Evolutionary conservation across 345 rosid genomes (phyloP).

Genomic region (Salix suchowensis): DNA sequence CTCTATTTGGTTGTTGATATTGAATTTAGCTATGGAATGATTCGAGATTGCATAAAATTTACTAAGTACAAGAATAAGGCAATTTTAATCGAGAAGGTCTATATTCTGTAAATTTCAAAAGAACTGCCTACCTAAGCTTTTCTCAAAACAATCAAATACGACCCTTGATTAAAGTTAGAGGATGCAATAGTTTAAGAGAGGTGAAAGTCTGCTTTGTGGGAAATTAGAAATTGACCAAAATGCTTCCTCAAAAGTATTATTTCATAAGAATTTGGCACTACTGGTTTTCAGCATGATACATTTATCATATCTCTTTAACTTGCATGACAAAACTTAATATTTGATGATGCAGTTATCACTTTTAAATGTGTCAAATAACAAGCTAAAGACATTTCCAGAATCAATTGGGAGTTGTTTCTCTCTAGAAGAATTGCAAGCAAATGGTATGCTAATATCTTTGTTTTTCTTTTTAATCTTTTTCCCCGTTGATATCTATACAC

Average conservation of each 20-base stretch:
- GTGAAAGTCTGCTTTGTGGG: background rate
- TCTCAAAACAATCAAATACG: background rate
- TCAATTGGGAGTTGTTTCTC: conserved; percentile 93
- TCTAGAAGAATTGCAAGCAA: conserved; percentile 86
- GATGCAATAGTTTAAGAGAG: background rate
- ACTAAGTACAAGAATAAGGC: background rate
- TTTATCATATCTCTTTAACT: conserved; percentile 6
- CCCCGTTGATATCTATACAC: background rate
- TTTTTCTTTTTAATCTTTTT: background rate
- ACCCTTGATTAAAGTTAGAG: background rate
- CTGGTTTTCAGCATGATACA: background rate
- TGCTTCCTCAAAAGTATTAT: background rate
- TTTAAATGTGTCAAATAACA: conserved; percentile 82
- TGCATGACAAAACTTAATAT: conserved; percentile 13
- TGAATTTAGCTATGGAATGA: background rate
- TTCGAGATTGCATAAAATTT: background rate
- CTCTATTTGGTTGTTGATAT: background rate
- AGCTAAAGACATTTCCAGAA: conserved; percentile 85
- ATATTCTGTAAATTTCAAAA: background rate
- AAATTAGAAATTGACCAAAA: background rate
- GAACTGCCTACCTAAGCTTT: background rate
- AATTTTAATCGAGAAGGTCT: background rate
- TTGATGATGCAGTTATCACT: conserved; percentile 65
- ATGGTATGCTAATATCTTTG: conserved; percentile 45
- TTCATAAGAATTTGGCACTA: background rate